phyloP scores from a whole-genome alignment of 257 asterid species.

The Plantago major region DNA sequence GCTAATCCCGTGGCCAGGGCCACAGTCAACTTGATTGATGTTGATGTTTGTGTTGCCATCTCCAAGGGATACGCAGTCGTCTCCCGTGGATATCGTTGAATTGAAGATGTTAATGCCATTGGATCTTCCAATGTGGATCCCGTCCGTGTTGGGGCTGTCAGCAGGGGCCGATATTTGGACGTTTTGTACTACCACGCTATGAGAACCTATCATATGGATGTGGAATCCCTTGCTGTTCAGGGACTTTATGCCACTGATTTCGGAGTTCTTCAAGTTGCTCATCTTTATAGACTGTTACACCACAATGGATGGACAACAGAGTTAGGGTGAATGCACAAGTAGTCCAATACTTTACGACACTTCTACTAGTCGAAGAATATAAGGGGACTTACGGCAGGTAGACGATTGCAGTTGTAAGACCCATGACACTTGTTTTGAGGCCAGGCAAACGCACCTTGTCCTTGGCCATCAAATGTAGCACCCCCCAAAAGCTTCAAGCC shows the following conservation, averaged over 20 bases:
- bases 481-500: constrained; percentile 12
- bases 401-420: no score
- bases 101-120: constrained; percentile 6
- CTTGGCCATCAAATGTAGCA: constrained; percentile 18
- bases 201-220: background rate
- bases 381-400: constrained; percentile 1
- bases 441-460: constrained; percentile 29
- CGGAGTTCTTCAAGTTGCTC: background rate
- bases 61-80: constrained; percentile 34
- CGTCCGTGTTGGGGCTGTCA: constrained; percentile 38
- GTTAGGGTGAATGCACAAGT: no score
- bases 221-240: constrained; percentile 30
- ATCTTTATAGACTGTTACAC: constrained; percentile 16
- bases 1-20: constrained; percentile 38
- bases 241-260: constrained; percentile 4
- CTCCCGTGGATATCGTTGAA: constrained; percentile 23
- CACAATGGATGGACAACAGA: background rate
- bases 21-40: constrained; percentile 18
- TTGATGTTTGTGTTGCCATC: constrained; percentile 16
- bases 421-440: background rate
- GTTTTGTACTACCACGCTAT: constrained; percentile 4
- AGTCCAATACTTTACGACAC: no score
- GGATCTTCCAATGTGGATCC: constrained; percentile 29
- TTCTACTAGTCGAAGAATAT: no score
- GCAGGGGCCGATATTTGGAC: constrained; percentile 20